Base-by-base conservation (phyloP, 768 basidiomycete species). In the Kwoniella sp. region DNA sequence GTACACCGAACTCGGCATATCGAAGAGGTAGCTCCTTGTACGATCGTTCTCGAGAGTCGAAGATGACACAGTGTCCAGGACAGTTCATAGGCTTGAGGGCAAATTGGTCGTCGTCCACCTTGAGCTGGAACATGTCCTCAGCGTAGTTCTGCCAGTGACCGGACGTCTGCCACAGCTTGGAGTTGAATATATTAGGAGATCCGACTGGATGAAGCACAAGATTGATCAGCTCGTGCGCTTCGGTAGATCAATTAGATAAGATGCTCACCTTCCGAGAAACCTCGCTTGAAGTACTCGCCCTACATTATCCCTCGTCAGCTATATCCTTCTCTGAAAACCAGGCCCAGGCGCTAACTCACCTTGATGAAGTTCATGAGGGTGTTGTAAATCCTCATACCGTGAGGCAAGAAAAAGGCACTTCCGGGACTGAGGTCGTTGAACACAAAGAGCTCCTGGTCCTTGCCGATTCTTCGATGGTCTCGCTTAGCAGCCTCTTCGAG, bases 11-110 rank as follows among this genome's bases (percentile, higher is more conserved):
- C 78, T 99, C 96, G 4, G 95, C 95, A 90, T 97, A 93, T 28
- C 96, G 88, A 70, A 99, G 88, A 8, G 96, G 96, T 15, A 98
- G 85, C 81, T 99, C 96, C 79, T 89, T 90, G 83, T 98, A 97
- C 66, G 88, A 89, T 68, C 96, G 87, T 80, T 96, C 94, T 63
- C 91, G 86, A 26, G 91, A 90, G 82, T 93, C 95, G 77, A 98
- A 99, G 72, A 99, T 91, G 55, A 98, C 81, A 81, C 91, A 93
- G 80, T 98, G 96, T 4, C 94, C 94, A 0, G 96, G 83, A 71
- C 96, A 98, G 82, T 99, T 99, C 96, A 99, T 99, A 22, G 96
- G 96, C 82, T 98, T 96, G 65, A 98, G 85, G 0, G 86, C 95
- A 87, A 92, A 99, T 76, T 87, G 87, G 82, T 97, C 93, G 83